phyloP scores from a whole-genome alignment of 345 rosid species.

The Camelina neglecta region DNA sequence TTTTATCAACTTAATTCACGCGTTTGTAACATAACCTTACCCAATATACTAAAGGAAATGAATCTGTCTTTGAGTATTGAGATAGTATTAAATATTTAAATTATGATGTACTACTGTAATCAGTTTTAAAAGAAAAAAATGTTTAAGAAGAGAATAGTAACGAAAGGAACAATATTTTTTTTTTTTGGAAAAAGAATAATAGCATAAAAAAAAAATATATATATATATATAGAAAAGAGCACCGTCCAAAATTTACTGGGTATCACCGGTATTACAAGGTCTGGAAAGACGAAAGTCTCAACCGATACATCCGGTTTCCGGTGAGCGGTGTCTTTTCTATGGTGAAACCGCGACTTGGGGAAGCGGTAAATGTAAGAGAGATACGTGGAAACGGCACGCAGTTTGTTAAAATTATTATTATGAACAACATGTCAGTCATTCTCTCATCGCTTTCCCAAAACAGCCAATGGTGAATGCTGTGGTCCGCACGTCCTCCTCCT shows the following conservation, averaged over 20 bases:
- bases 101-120: neutral
- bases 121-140: neutral
- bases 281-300: neutral
- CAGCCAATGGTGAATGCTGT: constrained; percentile 40
- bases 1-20: constrained; percentile 6
- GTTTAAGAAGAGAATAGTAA: neutral
- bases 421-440: constrained; percentile 19
- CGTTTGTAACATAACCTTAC: constrained; percentile 2
- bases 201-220: too few relatives aligned
- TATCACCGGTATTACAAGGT: constrained; percentile 10
- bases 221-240: neutral
- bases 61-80: neutral
- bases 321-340: neutral
- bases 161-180: neutral
- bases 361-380: constrained; percentile 30
- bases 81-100: neutral
- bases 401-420: neutral
- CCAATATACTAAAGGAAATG: neutral
- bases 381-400: constrained; percentile 41
- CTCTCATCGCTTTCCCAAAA: constrained; percentile 40
- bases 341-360: constrained; percentile 36
- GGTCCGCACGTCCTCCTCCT: constrained; percentile 46
- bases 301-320: constrained; percentile 45
- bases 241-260: constrained; percentile 34
- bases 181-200: too few relatives aligned